Percentiles rank a stretch among this genome's conserved stretches.
These are phyloP conservation scores for Huiozyma sinensis DNA, from an alignment of 805 yeast genomes.

Conservation along the genomic window DNA sequence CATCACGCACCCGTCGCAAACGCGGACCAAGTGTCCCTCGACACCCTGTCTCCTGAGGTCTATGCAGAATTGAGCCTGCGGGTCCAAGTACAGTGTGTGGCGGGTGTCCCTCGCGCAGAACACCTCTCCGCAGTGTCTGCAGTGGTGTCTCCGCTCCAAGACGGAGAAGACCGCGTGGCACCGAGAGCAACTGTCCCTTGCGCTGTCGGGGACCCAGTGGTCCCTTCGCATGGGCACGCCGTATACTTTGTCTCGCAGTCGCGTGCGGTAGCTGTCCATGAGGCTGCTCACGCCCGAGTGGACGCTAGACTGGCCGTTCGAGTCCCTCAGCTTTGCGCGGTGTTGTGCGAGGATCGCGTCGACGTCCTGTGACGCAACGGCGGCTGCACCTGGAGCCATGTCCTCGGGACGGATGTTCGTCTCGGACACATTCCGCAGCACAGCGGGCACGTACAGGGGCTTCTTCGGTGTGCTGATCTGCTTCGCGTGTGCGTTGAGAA, in stretches of 20 bases:
- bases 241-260: too few species aligned
- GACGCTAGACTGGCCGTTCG: too few species aligned
- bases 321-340: too few species aligned
- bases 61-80: slow-evolving; percentile 41
- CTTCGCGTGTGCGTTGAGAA: slow-evolving; percentile 23
- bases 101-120: slow-evolving; percentile 62
- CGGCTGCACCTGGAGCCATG: slow-evolving; percentile 1
- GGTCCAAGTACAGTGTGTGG: slow-evolving; percentile 44
- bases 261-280: neutral
- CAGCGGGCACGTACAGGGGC: slow-evolving; percentile 88
- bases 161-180: slow-evolving; percentile 65
- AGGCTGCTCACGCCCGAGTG: neutral
- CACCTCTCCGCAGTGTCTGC: slow-evolving; percentile 76
- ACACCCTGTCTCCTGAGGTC: slow-evolving; percentile 27
- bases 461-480: slow-evolving; percentile 74
- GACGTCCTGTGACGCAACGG: too few species aligned
- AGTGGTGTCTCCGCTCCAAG: slow-evolving; percentile 73
- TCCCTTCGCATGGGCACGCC: slow-evolving; percentile 29
- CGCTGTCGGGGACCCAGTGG: slow-evolving; percentile 69
- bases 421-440: slow-evolving; percentile 44
- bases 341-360: too few species aligned
- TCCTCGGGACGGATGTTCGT: slow-evolving; percentile 36
- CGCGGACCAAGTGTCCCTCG: slow-evolving; percentile 44
- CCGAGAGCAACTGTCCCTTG: slow-evolving; percentile 51
- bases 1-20: slow-evolving; percentile 55